Evolutionary conservation across 257 asterid species (phyloP).

Genomic region (Linaria vulgaris): DNA sequence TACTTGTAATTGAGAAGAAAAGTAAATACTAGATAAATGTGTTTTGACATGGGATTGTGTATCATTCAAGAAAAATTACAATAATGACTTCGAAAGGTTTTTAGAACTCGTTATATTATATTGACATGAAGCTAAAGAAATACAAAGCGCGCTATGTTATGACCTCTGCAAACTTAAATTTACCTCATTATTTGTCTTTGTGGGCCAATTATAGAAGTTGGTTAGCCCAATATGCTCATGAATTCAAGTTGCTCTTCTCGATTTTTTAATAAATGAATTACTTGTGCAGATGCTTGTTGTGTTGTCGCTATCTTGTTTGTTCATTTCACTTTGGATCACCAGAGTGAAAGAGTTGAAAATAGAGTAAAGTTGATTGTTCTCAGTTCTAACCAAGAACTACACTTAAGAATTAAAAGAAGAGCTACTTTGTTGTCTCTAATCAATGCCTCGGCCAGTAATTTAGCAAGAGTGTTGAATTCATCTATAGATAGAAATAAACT

Average conservation of each 20-base stretch:
- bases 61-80: too few relatives aligned
- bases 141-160: too few relatives aligned
- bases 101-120: too few relatives aligned
- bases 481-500: constrained; percentile 24
- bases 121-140: too few relatives aligned
- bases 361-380: constrained; percentile 29
- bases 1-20: too few relatives aligned
- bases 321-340: constrained; percentile 46
- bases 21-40: too few relatives aligned
- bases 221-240: too few relatives aligned
- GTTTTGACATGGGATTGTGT: too few relatives aligned
- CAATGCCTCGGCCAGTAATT: constrained; percentile 39
- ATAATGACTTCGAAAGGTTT: too few relatives aligned
- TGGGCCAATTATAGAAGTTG: too few relatives aligned
- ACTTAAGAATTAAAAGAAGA: constrained; percentile 25
- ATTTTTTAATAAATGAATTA: background rate
- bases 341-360: constrained; percentile 32
- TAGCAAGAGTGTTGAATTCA: constrained; percentile 30
- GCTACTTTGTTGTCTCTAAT: constrained; percentile 30
- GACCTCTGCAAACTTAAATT: too few relatives aligned
- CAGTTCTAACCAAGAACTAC: constrained; percentile 29
- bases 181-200: too few relatives aligned
- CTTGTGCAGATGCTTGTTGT: constrained; percentile 39
- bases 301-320: constrained; percentile 39
- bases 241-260: background rate